A percentile compares a stretch with the other conserved stretches of the same genome.
Evolutionary conservation across 768 basidiomycete genomes (phyloP).

Genomic region (Serendipita sp.): DNA sequence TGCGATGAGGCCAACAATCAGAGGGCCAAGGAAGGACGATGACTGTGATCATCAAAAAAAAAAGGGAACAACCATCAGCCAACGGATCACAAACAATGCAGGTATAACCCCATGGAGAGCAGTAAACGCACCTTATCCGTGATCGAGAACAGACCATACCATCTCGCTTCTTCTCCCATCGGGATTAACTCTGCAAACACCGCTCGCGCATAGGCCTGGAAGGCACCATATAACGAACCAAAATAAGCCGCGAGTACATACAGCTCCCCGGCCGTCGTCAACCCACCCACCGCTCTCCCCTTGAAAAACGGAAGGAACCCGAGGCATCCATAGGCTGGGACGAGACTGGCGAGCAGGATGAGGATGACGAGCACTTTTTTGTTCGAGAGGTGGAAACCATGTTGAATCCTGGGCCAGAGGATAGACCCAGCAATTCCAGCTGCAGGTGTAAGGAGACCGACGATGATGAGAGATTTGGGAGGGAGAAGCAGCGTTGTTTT

Average conservation of each 20-base stretch:
- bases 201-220: constrained; percentile 78
- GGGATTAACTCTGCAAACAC: constrained; percentile 80
- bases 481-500: constrained; percentile 78
- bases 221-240: constrained; percentile 74
- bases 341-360: constrained; percentile 43
- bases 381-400: constrained; percentile 45
- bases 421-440: constrained; percentile 75
- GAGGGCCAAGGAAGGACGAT: constrained; percentile 79
- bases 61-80: background rate
- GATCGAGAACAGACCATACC: constrained; percentile 77
- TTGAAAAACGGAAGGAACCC: constrained; percentile 48
- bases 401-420: constrained; percentile 61
- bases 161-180: constrained; percentile 73
- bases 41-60: constrained; percentile 31
- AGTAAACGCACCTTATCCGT: constrained; percentile 54
- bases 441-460: constrained; percentile 61
- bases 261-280: constrained; percentile 74
- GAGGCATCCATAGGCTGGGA: constrained; percentile 70
- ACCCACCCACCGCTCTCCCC: constrained; percentile 40
- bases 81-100: background rate
- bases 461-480: constrained; percentile 55
- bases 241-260: constrained; percentile 70
- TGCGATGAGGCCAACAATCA: constrained; percentile 74
- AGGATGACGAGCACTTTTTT: constrained; percentile 47
- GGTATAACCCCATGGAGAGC: background rate